Evolutionary conservation across 148 eudicot genomes (phyloP).

Genomic region (Diospyros kaki): DNA sequence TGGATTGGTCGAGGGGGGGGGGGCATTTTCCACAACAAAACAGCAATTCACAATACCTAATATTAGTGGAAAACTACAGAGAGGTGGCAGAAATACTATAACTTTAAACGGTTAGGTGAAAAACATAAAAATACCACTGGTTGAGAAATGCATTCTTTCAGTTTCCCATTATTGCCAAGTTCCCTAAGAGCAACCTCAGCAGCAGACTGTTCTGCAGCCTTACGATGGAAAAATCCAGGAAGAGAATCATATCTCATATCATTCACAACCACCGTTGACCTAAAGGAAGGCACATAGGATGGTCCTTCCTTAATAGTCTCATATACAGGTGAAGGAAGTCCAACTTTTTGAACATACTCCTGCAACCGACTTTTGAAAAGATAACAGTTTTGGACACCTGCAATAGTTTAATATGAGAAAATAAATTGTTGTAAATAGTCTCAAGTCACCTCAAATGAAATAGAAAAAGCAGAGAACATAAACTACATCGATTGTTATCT

Average conservation of each 20-base stretch:
- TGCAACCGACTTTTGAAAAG: conserved; percentile 92
- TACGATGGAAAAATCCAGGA: conserved; percentile 62
- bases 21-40: not conserved
- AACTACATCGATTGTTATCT: too few species aligned
- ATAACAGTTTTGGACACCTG: conserved; percentile 72
- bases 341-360: conserved; percentile 84
- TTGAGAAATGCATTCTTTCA: conserved; percentile 36
- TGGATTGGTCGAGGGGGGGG: too few species aligned
- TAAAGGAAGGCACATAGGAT: conserved; percentile 68
- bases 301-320: conserved; percentile 81
- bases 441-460: not conserved
- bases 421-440: not conserved
- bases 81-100: not conserved
- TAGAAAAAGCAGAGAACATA: not conserved
- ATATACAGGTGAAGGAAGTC: conserved; percentile 65
- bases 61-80: not conserved
- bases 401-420: not conserved
- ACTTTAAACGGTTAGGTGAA: not conserved
- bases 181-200: conserved; percentile 79
- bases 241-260: conserved; percentile 61
- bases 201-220: conserved; percentile 84
- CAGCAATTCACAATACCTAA: not conserved
- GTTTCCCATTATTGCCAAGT: conserved; percentile 37
- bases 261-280: conserved; percentile 57
- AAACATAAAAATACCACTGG: conserved; percentile 64